Percentiles rank a stretch among this genome's conserved stretches.
Evolutionary conservation across 768 basidiomycete species (phyloP).

Genomic region (Lepiota brunneoincarnata): DNA sequence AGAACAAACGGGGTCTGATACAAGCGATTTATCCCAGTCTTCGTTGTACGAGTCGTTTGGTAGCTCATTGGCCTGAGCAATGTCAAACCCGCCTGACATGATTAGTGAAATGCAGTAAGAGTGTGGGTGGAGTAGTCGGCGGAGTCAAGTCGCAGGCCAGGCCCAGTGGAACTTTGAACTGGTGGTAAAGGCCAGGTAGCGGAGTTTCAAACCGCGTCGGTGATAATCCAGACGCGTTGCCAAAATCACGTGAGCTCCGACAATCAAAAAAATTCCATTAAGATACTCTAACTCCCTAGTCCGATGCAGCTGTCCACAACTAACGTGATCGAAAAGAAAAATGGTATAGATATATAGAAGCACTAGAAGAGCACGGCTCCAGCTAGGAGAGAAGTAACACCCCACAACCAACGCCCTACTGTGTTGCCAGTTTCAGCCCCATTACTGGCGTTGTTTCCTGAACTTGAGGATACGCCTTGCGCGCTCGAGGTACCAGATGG

Average conservation of each 20-base stretch:
- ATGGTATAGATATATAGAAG: background rate
- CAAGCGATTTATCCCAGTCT: constrained; percentile 12
- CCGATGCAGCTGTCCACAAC: too few species aligned
- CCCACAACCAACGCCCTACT: constrained; percentile 6
- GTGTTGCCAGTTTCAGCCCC: background rate
- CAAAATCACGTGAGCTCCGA: constrained; percentile 3
- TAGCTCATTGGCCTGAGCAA: background rate
- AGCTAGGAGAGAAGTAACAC: background rate
- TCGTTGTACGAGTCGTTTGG: background rate
- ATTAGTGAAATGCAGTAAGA: too few species aligned
- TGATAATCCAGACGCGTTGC: background rate
- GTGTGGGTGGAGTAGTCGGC: too few species aligned
- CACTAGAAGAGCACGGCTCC: constrained; percentile 1
- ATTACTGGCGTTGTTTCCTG: background rate
- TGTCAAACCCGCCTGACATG: background rate
- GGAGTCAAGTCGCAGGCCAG: too few species aligned
- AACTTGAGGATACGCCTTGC: background rate
- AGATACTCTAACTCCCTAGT: too few species aligned
- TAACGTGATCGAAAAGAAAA: background rate
- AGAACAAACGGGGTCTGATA: background rate
- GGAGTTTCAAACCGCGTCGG: background rate
- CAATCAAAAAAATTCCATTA: background rate
- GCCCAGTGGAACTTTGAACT: too few species aligned
- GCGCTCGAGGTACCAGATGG: background rate
- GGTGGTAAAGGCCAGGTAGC: background rate